A percentile compares a stretch with the other conserved stretches of the same genome.
phyloP scores from a whole-genome alignment of 1,139 yeast genomes.

The Zygoascus sp. region DNA sequence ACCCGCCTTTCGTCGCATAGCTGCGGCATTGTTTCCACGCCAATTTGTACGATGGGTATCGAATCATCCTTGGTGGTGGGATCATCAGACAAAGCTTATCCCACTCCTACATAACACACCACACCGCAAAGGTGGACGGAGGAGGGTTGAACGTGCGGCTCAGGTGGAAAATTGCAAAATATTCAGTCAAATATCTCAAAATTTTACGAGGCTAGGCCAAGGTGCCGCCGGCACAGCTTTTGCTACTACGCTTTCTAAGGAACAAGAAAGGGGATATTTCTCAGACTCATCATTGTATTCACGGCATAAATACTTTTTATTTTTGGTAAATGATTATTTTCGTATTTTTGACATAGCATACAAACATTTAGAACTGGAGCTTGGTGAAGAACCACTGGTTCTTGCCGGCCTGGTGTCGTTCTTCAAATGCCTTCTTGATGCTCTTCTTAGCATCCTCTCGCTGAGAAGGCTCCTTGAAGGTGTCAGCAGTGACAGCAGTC shows the following conservation, averaged over 20 bases:
- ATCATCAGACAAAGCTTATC: background rate
- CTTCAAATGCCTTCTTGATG: slow-evolving; percentile 98
- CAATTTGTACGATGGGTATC: background rate
- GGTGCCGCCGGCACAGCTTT: background rate
- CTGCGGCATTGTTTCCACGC: background rate
- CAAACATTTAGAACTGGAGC: slow-evolving; percentile 75
- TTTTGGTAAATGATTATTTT: slow-evolving; percentile 9
- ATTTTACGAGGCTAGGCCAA: background rate
- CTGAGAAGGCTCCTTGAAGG: slow-evolving; percentile 97
- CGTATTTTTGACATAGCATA: slow-evolving; percentile 7
- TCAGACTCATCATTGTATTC: background rate
- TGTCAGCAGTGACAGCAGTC: slow-evolving; percentile 84
- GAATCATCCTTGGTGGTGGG: background rate
- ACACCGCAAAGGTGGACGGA: background rate
- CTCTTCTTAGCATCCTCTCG: slow-evolving; percentile 99
- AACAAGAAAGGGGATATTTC: background rate
- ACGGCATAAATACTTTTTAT: slow-evolving; percentile 13
- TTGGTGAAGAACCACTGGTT: slow-evolving; percentile 99
- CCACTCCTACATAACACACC: background rate
- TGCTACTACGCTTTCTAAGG: background rate
- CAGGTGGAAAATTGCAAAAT: background rate
- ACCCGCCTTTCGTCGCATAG: background rate
- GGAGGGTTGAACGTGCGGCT: too few relatives aligned
- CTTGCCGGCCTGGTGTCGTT: slow-evolving; percentile 99
- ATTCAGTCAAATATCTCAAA: background rate